These are phyloP conservation scores for Mucor racemosus DNA, from an alignment of 371 early-diverging fungal species.

Conservation along the genomic window DNA sequence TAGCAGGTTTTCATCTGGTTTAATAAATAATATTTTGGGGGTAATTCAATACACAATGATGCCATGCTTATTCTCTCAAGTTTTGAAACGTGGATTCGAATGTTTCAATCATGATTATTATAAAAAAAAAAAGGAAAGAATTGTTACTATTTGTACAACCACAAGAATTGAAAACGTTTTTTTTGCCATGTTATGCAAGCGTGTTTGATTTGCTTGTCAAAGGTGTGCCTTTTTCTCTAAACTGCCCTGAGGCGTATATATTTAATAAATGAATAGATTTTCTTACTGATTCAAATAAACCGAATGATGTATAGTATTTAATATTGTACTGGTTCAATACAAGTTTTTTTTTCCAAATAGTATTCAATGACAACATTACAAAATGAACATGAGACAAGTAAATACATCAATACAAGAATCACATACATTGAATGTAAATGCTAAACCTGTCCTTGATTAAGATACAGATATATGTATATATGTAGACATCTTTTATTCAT, in stretches of 20 bases:
- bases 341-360: too few species aligned
- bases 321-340: too few species aligned
- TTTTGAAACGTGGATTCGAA: neutral
- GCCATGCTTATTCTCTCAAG: neutral
- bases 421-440: too few species aligned
- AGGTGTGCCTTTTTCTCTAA: slow-evolving; percentile 1
- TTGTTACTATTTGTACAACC: slow-evolving; percentile 3
- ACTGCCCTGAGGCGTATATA: neutral
- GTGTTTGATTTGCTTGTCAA: slow-evolving; percentile 9
- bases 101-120: neutral
- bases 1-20: neutral
- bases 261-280: too few species aligned
- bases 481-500: too few species aligned
- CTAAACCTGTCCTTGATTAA: too few species aligned
- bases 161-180: neutral
- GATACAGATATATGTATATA: too few species aligned
- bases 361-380: too few species aligned
- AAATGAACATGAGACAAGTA: too few species aligned
- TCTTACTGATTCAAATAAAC: too few species aligned
- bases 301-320: too few species aligned
- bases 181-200: slow-evolving; percentile 7
- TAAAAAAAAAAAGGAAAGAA: neutral
- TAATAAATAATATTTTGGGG: neutral
- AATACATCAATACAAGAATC: too few species aligned
- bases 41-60: neutral